Evolutionary conservation across 805 yeast genomes (phyloP).

Genomic region (Clavispora santaluciae): DNA sequence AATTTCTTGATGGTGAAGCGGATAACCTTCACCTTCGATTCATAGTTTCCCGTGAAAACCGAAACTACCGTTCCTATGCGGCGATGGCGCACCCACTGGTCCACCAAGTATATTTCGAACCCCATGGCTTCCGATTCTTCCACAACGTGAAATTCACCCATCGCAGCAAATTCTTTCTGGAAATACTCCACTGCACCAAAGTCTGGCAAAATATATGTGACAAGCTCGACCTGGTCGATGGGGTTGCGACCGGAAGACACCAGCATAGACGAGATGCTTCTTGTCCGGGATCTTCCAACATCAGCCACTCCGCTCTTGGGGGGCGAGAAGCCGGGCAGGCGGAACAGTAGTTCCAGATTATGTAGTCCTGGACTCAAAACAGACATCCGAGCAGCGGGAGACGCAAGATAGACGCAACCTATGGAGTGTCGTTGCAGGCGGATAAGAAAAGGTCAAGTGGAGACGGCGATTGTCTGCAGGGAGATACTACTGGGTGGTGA

Average conservation of each 20-base stretch:
- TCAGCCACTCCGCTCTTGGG: neutral
- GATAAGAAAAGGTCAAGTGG: neutral
- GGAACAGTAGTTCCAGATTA: neutral
- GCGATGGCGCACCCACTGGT: slow-evolving; percentile 87
- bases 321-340: neutral
- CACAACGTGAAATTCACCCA: slow-evolving; percentile 34
- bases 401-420: neutral
- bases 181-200: slow-evolving; percentile 48
- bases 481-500: neutral
- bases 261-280: neutral
- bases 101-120: slow-evolving; percentile 86
- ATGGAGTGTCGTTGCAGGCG: neutral
- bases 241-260: neutral
- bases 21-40: slow-evolving; percentile 55
- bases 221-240: slow-evolving; percentile 10
- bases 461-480: neutral
- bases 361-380: neutral
- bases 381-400: neutral
- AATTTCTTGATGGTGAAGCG: slow-evolving; percentile 52
- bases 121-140: slow-evolving; percentile 56
- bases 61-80: slow-evolving; percentile 63
- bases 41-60: slow-evolving; percentile 78
- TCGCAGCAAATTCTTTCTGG: slow-evolving; percentile 30
- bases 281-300: neutral
- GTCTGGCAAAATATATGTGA: slow-evolving; percentile 52